phyloP scores from a whole-genome alignment of 495 filamentous ascomycete genomes.

The Aspergillus campestris region DNA sequence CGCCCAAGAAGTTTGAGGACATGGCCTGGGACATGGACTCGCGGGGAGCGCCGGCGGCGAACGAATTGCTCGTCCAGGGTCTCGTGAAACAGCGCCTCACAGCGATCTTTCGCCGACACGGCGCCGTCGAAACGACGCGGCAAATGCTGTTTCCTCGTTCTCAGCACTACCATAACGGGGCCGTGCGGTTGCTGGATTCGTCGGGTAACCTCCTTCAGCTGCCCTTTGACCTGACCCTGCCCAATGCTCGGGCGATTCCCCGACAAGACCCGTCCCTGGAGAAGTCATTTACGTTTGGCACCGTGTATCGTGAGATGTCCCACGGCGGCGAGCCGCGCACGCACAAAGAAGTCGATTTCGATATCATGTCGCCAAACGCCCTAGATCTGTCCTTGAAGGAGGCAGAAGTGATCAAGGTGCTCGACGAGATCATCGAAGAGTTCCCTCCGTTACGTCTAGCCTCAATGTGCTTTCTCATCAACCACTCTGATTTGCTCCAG shows the following conservation, averaged over 20 bases:
- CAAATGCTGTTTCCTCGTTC: conserved; percentile 75
- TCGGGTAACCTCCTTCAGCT: conserved; percentile 81
- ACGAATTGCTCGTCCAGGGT: conserved; percentile 62
- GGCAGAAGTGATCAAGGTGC: conserved; percentile 87
- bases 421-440: conserved; percentile 80
- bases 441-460: conserved; percentile 65
- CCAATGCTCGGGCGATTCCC: conserved; percentile 79
- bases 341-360: conserved; percentile 88
- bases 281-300: conserved; percentile 82
- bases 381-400: conserved; percentile 84
- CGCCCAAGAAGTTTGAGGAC: conserved; percentile 69
- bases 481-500: conserved; percentile 78
- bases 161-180: conserved; percentile 60
- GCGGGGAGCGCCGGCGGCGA: conserved; percentile 42
- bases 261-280: conserved; percentile 56
- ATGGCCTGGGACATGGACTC: conserved; percentile 76
- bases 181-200: conserved; percentile 69
- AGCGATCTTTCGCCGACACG: conserved; percentile 81
- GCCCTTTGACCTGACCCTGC: conserved; percentile 85
- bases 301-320: conserved; percentile 73
- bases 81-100: conserved; percentile 68
- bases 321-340: conserved; percentile 72
- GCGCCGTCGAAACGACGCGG: conserved; percentile 72
- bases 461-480: conserved; percentile 85
- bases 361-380: conserved; percentile 74